Conservation (phyloP, 164 flowering plant genomes). For the Stephania yunnanensis region DNA sequence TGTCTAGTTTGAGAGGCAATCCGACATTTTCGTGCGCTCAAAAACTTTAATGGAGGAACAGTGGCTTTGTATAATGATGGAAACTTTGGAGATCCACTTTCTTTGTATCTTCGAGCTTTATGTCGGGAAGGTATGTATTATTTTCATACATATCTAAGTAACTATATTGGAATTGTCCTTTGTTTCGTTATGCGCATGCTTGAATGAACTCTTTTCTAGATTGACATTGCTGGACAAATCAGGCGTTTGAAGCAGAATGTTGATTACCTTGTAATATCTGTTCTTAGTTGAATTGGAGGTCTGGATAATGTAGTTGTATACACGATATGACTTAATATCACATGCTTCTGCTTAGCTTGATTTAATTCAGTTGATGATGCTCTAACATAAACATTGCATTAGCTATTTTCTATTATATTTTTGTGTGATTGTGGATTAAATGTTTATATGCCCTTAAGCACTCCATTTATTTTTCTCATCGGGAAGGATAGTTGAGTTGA, state of each 20-base stretch:
- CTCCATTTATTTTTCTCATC: constrained; percentile 19
- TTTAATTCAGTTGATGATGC: no score
- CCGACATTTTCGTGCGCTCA: constrained; percentile 91
- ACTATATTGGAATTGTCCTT: background rate
- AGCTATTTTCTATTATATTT: background rate
- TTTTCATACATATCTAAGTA: background rate
- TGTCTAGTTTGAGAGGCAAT: constrained; percentile 82
- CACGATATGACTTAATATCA: no score
- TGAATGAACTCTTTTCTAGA: background rate
- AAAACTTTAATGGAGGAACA: constrained; percentile 70
- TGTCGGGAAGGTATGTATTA: constrained; percentile 72
- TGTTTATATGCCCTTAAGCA: constrained; percentile 14
- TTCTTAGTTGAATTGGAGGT: no score
- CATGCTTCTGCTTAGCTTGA: no score
- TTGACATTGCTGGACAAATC: background rate
- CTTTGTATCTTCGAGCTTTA: constrained; percentile 87
- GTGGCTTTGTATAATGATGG: constrained; percentile 66
- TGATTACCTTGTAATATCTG: background rate
- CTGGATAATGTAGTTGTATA: no score
- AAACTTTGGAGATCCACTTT: constrained; percentile 89
- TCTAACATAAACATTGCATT: background rate
- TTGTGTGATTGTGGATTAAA: background rate
- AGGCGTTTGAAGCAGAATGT: background rate
- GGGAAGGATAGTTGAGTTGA: constrained; percentile 85
- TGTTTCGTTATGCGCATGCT: background rate